Conservation (phyloP, 176 grass and related monocot species). For the Hsuehochloa calcarea region DNA sequence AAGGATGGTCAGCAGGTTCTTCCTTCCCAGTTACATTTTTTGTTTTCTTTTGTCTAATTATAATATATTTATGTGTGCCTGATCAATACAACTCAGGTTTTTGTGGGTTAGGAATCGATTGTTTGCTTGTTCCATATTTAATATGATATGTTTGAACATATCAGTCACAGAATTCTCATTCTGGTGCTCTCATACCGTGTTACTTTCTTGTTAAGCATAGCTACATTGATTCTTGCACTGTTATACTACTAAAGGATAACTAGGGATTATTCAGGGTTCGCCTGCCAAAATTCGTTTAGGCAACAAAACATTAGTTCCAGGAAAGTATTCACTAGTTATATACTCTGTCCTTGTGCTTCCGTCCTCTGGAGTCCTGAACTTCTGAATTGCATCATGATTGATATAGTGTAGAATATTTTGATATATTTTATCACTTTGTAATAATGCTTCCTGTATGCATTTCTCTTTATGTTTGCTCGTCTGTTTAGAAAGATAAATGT, state of each 20-base stretch:
- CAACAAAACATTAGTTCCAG: constrained; percentile 95
- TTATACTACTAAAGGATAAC: constrained; percentile 12
- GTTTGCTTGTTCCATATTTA: neutral
- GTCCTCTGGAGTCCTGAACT: neutral
- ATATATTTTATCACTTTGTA: too few relatives aligned
- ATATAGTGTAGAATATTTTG: too few relatives aligned
- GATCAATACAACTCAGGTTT: neutral
- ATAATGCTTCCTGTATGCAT: too few relatives aligned
- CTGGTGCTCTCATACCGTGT: neutral
- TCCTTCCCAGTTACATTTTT: constrained; percentile 5
- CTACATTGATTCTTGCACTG: constrained; percentile 8
- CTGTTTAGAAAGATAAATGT: neutral
- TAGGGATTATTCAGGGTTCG: constrained; percentile 54
- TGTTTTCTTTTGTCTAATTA: constrained; percentile 28
- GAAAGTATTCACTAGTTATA: constrained; percentile 44
- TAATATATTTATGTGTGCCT: constrained; percentile 1
- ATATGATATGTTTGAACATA: constrained; percentile 8
- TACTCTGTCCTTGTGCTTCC: neutral
- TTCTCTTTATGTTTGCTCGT: too few relatives aligned
- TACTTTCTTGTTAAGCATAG: neutral
- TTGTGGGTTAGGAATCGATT: constrained; percentile 15
- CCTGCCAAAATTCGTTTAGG: constrained; percentile 93
- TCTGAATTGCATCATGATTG: neutral
- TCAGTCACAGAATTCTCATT: neutral
- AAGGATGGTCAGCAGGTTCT: constrained; percentile 98